phyloP scores from a whole-genome alignment of 2,329 filamentous ascomycete genomes.

The Akanthomyces lecanii region DNA sequence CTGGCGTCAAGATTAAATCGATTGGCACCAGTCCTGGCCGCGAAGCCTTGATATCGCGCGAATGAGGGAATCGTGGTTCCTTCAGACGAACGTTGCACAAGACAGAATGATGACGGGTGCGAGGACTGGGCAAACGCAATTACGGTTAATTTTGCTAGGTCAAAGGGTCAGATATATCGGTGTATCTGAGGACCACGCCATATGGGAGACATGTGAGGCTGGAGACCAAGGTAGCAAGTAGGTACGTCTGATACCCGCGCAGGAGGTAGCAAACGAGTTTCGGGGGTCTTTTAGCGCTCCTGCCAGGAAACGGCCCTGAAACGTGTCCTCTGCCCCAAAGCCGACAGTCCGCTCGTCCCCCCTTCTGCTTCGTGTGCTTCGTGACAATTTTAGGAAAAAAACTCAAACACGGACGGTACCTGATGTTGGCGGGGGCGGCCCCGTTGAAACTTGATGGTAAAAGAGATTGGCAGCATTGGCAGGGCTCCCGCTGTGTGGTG shows the following conservation, averaged over 20 bases:
- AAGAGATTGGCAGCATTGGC: neutral
- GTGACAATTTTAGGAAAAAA: constrained; percentile 4
- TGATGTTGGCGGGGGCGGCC: neutral
- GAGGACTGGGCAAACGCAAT: no score
- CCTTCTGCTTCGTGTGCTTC: neutral
- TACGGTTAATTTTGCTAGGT: no score
- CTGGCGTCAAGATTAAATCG: no score
- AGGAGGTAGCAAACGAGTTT: neutral
- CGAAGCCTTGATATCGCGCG: no score
- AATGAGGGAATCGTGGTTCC: no score
- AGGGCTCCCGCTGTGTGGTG: neutral
- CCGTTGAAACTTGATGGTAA: neutral
- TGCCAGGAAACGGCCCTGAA: constrained; percentile 8
- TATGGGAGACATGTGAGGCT: no score
- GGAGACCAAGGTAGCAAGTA: no score
- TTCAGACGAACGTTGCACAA: no score
- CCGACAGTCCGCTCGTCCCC: neutral
- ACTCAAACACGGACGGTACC: constrained; percentile 9
- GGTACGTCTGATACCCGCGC: neutral
- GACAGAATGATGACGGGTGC: no score
- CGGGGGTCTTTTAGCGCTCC: neutral
- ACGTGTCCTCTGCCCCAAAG: neutral
- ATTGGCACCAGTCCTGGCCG: no score
- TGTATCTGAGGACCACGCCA: no score
- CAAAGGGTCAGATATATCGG: no score